Conservation (phyloP, 2,329 filamentous ascomycete species). For the Aureobasidium sp. region DNA sequence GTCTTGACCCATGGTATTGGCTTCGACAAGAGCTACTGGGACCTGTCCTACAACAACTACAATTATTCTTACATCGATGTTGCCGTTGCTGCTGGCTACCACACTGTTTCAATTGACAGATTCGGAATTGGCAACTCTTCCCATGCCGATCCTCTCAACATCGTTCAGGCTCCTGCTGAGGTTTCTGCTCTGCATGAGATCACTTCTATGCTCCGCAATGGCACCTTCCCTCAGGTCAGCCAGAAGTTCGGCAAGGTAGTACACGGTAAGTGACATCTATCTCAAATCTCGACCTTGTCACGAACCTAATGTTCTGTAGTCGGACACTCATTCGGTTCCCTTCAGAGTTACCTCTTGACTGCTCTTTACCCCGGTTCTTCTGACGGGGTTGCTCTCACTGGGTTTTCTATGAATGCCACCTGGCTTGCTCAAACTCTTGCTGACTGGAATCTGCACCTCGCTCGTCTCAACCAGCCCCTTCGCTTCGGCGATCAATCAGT, state of each 20-base stretch:
- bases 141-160: constrained; percentile 33
- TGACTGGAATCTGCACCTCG: constrained; percentile 26
- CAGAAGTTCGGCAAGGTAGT: constrained; percentile 31
- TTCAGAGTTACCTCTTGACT: constrained; percentile 46
- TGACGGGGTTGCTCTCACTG: constrained; percentile 33
- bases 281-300: background rate
- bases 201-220: constrained; percentile 26
- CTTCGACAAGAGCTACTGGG: constrained; percentile 31
- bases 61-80: constrained; percentile 36
- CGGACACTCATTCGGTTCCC: constrained; percentile 32
- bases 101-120: constrained; percentile 38
- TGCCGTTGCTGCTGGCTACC: constrained; percentile 33
- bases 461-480: constrained; percentile 22
- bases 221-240: constrained; percentile 22
- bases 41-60: constrained; percentile 26
- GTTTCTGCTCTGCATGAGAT: constrained; percentile 32
- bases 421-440: constrained; percentile 22
- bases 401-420: constrained; percentile 27
- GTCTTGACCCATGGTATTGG: constrained; percentile 36
- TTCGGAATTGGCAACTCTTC: constrained; percentile 34
- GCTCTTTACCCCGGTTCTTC: constrained; percentile 47
- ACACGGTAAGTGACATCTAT: constrained; percentile 22
- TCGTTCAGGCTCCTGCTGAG: constrained; percentile 33
- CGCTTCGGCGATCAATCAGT: constrained; percentile 24
- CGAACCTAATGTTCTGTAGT: background rate